Evolutionary conservation across 2,329 filamentous ascomycete genomes (phyloP).

Genomic region (Alternaria atra): DNA sequence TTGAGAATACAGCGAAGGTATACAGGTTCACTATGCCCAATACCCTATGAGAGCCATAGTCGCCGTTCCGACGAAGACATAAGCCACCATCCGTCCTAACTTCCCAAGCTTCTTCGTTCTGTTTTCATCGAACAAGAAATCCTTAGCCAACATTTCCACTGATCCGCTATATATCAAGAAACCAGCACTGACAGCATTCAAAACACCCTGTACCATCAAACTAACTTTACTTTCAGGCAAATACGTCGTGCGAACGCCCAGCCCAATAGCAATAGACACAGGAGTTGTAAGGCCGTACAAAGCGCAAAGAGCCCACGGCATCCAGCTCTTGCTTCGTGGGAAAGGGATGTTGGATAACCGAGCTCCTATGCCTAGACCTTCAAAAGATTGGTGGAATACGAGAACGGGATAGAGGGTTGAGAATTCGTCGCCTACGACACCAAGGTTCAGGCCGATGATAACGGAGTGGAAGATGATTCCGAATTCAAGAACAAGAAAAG

Average conservation of each 20-base stretch:
- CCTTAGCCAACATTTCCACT: conserved; percentile 11
- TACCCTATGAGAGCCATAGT: conserved; percentile 10
- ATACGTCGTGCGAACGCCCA: conserved; percentile 7
- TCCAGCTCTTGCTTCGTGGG: background rate
- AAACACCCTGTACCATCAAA: conserved; percentile 6
- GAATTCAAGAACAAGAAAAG: conserved; percentile 11
- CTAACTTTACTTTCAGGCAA: conserved; percentile 3
- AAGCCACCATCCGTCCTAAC: background rate
- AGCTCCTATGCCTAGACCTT: conserved; percentile 7
- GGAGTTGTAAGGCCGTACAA: conserved; percentile 9
- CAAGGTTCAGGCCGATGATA: conserved; percentile 11
- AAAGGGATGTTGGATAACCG: conserved; percentile 3
- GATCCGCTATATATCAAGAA: conserved; percentile 9
- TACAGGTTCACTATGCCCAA: background rate
- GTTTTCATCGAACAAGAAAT: conserved; percentile 11
- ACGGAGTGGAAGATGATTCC: conserved; percentile 13
- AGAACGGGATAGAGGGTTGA: conserved; percentile 5
- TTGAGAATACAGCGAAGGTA: background rate
- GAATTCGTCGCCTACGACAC: conserved; percentile 9
- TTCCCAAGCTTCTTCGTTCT: conserved; percentile 3
- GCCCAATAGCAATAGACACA: conserved; percentile 3
- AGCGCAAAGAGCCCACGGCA: conserved; percentile 10
- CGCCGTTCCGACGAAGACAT: conserved; percentile 8
- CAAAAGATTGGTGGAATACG: conserved; percentile 12
- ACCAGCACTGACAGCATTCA: conserved; percentile 13